Conservation (phyloP, 108 stramenopile species). For the Skeletonema menzelii region DNA sequence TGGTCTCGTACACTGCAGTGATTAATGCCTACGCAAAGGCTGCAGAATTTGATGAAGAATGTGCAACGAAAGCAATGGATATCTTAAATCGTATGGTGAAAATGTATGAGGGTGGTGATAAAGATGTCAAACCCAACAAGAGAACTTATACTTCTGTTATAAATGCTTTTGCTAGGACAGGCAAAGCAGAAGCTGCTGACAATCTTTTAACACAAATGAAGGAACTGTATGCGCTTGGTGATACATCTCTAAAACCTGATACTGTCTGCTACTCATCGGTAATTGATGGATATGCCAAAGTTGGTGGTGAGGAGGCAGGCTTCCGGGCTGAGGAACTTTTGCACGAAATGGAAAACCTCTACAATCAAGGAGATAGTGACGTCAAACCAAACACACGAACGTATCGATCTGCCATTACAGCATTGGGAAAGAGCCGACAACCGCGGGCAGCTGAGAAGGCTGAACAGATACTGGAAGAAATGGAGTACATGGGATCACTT, state of each 20-base stretch:
- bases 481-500: constrained; percentile 44
- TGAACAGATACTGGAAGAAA: constrained; percentile 54
- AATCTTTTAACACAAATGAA: constrained; percentile 65
- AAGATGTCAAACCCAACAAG: constrained; percentile 28
- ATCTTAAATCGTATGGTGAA: constrained; percentile 35
- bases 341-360: constrained; percentile 59
- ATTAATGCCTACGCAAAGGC: constrained; percentile 75
- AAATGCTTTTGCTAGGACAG: constrained; percentile 18
- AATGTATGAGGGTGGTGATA: constrained; percentile 20
- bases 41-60: constrained; percentile 23
- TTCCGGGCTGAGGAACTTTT: constrained; percentile 69
- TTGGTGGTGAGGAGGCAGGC: constrained; percentile 54
- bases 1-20: constrained; percentile 54
- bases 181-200: constrained; percentile 43
- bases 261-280: constrained; percentile 51
- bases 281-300: constrained; percentile 45
- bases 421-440: constrained; percentile 25
- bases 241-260: constrained; percentile 62
- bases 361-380: constrained; percentile 47
- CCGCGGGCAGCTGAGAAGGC: constrained; percentile 37
- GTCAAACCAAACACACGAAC: constrained; percentile 65
- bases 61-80: constrained; percentile 32
- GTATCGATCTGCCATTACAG: constrained; percentile 39
- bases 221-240: constrained; percentile 45
- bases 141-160: constrained; percentile 36